Percentiles rank a stretch among this genome's conserved stretches.
Evolutionary conservation across 139 green algal species (phyloP).

Genomic region (Trebouxia sp.): DNA sequence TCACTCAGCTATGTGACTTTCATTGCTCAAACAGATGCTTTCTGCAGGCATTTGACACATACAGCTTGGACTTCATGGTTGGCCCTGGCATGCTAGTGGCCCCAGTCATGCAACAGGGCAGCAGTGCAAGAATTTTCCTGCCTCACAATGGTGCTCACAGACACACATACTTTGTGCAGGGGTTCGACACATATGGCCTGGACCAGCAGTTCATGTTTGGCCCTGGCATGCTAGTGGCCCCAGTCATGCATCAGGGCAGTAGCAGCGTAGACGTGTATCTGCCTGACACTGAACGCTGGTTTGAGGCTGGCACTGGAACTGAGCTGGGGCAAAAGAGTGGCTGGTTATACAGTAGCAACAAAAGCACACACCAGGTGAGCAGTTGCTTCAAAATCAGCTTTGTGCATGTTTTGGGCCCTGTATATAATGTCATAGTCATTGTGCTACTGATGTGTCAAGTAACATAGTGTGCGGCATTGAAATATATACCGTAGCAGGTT

Average conservation of each 20-base stretch:
- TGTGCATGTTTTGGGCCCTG: no score
- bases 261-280: constrained; percentile 44
- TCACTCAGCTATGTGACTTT: no score
- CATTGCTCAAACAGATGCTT: no score
- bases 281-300: constrained; percentile 60
- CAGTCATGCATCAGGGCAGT: constrained; percentile 67
- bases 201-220: constrained; percentile 93
- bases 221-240: constrained; percentile 59
- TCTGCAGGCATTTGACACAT: not conserved
- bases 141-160: no score
- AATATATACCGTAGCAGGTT: no score
- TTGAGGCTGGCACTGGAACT: constrained; percentile 47
- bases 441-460: no score
- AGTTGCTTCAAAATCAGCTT: no score
- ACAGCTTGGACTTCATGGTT: constrained; percentile 84
- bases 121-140: no score
- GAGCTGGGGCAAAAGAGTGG: constrained; percentile 7
- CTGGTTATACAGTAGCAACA: constrained; percentile 16
- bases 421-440: no score
- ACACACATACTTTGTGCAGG: no score
- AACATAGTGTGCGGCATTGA: no score
- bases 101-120: constrained; percentile 70
- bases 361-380: constrained; percentile 10
- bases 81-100: constrained; percentile 67
- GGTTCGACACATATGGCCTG: constrained; percentile 37